phyloP scores from a whole-genome alignment of 176 grass and related monocot genomes.

The Stipa capillata region DNA sequence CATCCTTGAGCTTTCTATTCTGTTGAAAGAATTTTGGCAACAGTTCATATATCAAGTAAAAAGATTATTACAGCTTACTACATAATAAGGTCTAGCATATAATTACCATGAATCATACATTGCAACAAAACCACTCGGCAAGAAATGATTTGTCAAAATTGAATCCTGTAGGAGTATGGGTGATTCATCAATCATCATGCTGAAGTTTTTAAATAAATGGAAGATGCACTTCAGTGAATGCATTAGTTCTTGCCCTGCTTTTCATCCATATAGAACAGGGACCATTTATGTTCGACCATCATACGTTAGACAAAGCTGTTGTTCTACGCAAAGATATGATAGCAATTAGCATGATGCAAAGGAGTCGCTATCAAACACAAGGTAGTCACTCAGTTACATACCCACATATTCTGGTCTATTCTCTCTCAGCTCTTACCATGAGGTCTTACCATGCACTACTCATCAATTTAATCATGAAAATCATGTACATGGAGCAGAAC shows the following conservation, averaged over 20 bases:
- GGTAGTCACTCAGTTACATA: not conserved
- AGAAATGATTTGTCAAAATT: not conserved
- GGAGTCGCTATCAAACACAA: not conserved
- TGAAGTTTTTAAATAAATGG: not conserved
- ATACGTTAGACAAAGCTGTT: not conserved
- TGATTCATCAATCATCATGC: not conserved
- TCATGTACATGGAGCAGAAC: not conserved
- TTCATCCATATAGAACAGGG: not conserved
- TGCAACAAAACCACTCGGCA: not conserved
- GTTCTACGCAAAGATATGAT: not conserved
- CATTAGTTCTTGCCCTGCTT: not conserved
- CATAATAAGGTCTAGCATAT: not conserved
- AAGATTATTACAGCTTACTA: not conserved
- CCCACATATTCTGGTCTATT: not conserved
- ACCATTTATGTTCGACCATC: not conserved
- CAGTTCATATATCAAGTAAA: not conserved
- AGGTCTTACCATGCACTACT: not conserved
- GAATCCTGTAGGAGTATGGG: not conserved
- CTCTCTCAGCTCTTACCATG: not conserved
- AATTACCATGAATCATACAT: too few relatives aligned
- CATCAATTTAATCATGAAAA: not conserved
- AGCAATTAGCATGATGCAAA: not conserved
- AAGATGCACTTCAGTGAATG: not conserved
- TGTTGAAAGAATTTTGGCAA: constrained; percentile 14
- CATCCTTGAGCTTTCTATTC: constrained; percentile 86